Percentiles rank a stretch among this genome's conserved stretches.
phyloP scores from a whole-genome alignment of 805 yeast species.

The Yarrowia phangngaensis region DNA sequence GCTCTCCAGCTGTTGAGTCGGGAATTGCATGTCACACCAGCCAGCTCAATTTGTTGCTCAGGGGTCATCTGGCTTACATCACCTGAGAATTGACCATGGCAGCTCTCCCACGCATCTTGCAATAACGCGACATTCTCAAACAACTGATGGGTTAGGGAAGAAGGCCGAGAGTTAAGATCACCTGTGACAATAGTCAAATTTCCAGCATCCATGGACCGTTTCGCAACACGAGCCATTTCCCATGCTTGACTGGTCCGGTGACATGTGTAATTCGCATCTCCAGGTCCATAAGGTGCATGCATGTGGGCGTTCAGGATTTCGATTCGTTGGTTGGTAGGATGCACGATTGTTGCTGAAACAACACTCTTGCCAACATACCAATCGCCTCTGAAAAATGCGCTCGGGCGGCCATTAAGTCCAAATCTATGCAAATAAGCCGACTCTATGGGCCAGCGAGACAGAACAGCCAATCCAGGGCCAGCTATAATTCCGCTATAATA shows the following conservation, averaged over 20 bases:
- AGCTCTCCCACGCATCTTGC: constrained; percentile 75
- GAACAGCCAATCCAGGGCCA: constrained; percentile 88
- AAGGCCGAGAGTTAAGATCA: constrained; percentile 86
- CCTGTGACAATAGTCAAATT: constrained; percentile 88
- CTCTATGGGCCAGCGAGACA: constrained; percentile 79
- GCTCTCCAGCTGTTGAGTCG: constrained; percentile 81
- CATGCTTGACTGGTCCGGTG: constrained; percentile 95
- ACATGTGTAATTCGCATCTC: constrained; percentile 85
- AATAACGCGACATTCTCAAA: constrained; percentile 66
- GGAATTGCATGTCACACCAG: constrained; percentile 90
- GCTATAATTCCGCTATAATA: constrained; percentile 81
- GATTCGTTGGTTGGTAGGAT: constrained; percentile 48
- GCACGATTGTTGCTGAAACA: constrained; percentile 64
- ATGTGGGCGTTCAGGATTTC: constrained; percentile 88
- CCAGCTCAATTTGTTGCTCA: constrained; percentile 58
- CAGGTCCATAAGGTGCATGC: constrained; percentile 93
- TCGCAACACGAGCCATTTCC: constrained; percentile 75
- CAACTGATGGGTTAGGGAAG: constrained; percentile 72
- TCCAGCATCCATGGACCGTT: constrained; percentile 62
- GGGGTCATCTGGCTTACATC: constrained; percentile 50
- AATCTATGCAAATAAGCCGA: constrained; percentile 75
- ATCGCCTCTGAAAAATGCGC: constrained; percentile 91
- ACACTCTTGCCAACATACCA: constrained; percentile 95
- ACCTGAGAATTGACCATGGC: constrained; percentile 49
- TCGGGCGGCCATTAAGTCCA: constrained; percentile 90